Conservation (phyloP, 257 asterid species). For the Penstemon newberryi region DNA sequence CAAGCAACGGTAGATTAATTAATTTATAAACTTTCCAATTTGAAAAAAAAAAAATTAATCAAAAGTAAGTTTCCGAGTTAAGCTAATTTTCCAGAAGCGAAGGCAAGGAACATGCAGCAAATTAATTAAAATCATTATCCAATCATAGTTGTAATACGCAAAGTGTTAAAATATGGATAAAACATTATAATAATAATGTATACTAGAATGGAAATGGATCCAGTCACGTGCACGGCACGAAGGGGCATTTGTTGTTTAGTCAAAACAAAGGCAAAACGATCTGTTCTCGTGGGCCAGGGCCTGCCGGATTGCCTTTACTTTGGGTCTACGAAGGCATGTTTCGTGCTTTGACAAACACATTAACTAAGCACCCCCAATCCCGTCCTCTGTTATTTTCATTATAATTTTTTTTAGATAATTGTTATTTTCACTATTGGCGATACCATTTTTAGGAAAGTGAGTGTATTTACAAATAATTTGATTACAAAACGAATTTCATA, state of each 20-base stretch:
- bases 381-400: no score
- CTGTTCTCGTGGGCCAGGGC: not conserved
- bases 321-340: slow-evolving; percentile 27
- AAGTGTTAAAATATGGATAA: not conserved
- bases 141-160: not conserved
- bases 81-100: no score
- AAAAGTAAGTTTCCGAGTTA: no score
- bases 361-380: not conserved
- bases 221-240: slow-evolving; percentile 25
- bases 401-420: no score
- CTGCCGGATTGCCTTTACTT: slow-evolving; percentile 15
- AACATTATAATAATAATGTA: not conserved
- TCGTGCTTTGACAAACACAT: not conserved
- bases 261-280: not conserved
- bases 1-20: no score
- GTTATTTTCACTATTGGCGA: no score
- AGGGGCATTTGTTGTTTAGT: not conserved
- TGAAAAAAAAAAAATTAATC: not conserved
- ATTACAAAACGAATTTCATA: no score
- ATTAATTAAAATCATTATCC: not conserved
- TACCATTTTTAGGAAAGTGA: no score
- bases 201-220: not conserved
- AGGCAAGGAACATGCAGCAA: not conserved
- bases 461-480: no score
- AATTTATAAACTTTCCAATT: not conserved